Conservation (phyloP, 345 rosid species). For the Rhodomyrtus tomentosa region DNA sequence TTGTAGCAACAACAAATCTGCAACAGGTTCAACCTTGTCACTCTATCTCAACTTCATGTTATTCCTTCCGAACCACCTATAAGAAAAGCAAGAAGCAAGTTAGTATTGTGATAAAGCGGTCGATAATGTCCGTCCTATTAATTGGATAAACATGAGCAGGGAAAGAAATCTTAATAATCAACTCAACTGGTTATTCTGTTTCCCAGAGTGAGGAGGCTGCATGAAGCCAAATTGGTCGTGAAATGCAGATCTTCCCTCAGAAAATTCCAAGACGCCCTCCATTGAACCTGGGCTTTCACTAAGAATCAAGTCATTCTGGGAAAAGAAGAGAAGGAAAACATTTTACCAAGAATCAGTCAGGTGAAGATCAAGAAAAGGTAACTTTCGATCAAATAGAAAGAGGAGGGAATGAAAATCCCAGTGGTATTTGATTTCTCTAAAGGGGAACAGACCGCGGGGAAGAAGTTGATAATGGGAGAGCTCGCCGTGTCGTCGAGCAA, state of each 20-base stretch:
- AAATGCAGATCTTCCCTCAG: slow-evolving; percentile 39
- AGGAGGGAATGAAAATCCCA: not conserved
- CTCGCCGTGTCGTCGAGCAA: slow-evolving; percentile 90
- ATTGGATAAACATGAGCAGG: not conserved
- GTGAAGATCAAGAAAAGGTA: not conserved
- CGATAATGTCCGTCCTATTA: not conserved
- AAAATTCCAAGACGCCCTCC: not conserved
- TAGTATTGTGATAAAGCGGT: not conserved
- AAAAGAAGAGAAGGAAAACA: not conserved
- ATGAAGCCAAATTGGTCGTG: slow-evolving; percentile 28
- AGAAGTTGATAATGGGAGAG: slow-evolving; percentile 49
- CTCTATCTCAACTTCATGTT: slow-evolving; percentile 6
- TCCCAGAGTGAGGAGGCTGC: slow-evolving; percentile 26
- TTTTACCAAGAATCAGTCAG: not conserved
- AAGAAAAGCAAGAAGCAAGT: not conserved
- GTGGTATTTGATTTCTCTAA: not conserved
- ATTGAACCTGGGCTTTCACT: not conserved
- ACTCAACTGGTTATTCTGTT: slow-evolving; percentile 46
- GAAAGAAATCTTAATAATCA: not conserved
- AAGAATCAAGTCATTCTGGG: not conserved
- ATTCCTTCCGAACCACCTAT: slow-evolving; percentile 36
- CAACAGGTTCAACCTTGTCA: not conserved
- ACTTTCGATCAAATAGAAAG: not conserved
- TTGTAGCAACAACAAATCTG: not conserved
- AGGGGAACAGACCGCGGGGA: slow-evolving; percentile 28